A percentile compares a stretch with the other conserved stretches of the same genome.
These are phyloP conservation scores for Heliamphora pulchella DNA, from an alignment of 179 eudicot genomes.

Conservation along the genomic window DNA sequence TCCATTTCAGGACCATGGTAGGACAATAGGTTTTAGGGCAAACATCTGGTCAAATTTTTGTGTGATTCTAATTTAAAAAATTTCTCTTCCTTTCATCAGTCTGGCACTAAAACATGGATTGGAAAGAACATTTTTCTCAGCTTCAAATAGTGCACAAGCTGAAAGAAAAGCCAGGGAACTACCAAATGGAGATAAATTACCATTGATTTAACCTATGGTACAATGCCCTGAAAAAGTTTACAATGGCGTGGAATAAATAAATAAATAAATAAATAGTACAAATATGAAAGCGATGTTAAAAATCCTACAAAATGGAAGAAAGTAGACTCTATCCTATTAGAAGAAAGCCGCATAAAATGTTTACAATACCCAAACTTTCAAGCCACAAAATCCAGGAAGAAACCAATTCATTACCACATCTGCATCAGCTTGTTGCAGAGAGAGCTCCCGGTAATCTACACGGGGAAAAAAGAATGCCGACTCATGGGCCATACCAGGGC, in stretches of 20 bases:
- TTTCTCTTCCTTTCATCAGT: too few species aligned
- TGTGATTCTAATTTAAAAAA: too few species aligned
- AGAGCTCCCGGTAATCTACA: constrained; percentile 16
- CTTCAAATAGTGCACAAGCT: neutral
- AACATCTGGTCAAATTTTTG: too few species aligned
- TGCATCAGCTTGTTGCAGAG: constrained; percentile 20
- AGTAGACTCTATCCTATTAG: neutral
- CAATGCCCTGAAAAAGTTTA: neutral
- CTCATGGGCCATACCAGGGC: neutral
- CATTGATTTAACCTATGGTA: neutral
- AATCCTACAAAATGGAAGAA: neutral
- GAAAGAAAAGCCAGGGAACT: neutral
- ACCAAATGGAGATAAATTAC: neutral
- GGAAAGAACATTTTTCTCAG: neutral
- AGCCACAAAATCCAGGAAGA: constrained; percentile 14
- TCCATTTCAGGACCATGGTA: too few species aligned
- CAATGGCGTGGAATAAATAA: neutral
- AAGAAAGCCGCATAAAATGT: constrained; percentile 9
- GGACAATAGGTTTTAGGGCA: too few species aligned
- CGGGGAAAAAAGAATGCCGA: constrained; percentile 10
- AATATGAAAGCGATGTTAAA: neutral
- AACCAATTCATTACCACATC: neutral
- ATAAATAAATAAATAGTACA: neutral
- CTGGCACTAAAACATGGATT: too few species aligned
- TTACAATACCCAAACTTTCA: constrained; percentile 8